These are phyloP conservation scores for Sphagnum contortum DNA, from an alignment of 225 moss, liverwort and hornwort genomes.

Conservation along the genomic window DNA sequence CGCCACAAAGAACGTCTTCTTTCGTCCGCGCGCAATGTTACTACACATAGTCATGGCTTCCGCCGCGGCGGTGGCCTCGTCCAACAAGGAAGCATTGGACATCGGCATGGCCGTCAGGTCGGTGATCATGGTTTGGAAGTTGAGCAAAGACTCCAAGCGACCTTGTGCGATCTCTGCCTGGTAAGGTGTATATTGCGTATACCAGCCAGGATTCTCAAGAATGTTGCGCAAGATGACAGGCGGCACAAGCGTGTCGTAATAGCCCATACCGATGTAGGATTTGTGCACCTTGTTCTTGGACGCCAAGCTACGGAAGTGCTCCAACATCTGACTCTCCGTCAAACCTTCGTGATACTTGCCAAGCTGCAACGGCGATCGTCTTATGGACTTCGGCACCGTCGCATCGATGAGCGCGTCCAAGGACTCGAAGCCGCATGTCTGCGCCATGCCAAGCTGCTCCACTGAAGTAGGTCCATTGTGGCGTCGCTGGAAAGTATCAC, in stretches of 20 bases:
- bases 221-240: slow-evolving; percentile 92
- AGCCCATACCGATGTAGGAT: slow-evolving; percentile 90
- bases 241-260: slow-evolving; percentile 75
- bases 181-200: slow-evolving; percentile 98
- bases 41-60: slow-evolving; percentile 97
- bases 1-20: slow-evolving; percentile 80
- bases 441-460: slow-evolving; percentile 71
- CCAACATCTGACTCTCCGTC: slow-evolving; percentile 85
- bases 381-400: slow-evolving; percentile 77
- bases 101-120: slow-evolving; percentile 97
- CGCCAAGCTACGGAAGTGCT: slow-evolving; percentile 63
- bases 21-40: slow-evolving; percentile 76
- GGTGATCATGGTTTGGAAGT: slow-evolving; percentile 83
- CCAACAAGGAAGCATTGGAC: slow-evolving; percentile 87
- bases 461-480: slow-evolving; percentile 74
- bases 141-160: slow-evolving; percentile 81
- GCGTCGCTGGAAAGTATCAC: slow-evolving; percentile 80
- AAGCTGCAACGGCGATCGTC: slow-evolving; percentile 54
- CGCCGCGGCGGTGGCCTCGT: slow-evolving; percentile 91
- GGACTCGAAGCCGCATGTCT: slow-evolving; percentile 55
- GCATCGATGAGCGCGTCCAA: slow-evolving; percentile 70
- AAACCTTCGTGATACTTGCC: slow-evolving; percentile 65
- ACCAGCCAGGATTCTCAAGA: slow-evolving; percentile 97
- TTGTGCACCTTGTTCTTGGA: slow-evolving; percentile 68
- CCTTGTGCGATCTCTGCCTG: slow-evolving; percentile 99